These are phyloP conservation scores for Annulohypoxylon bovei DNA, from an alignment of 495 filamentous ascomycete species.

Conservation along the genomic window DNA sequence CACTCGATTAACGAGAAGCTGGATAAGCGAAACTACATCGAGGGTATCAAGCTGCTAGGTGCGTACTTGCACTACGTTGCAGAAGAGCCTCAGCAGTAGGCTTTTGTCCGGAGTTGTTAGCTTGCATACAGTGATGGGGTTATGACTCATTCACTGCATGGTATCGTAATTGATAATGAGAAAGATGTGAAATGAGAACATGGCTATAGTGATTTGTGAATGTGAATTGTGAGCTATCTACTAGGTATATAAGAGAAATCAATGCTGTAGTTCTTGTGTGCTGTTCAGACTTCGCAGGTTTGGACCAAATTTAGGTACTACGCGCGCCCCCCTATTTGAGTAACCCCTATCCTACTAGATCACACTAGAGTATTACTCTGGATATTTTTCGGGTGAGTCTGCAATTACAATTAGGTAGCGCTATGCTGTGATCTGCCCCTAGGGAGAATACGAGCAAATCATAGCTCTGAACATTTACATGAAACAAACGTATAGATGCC, in stretches of 20 bases:
- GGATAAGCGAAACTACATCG: constrained; percentile 95
- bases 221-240: not conserved
- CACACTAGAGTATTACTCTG: too few species aligned
- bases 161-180: constrained; percentile 1
- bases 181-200: not conserved
- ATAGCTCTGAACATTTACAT: too few species aligned
- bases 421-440: too few species aligned
- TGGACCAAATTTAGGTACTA: too few species aligned
- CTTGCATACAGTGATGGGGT: not conserved
- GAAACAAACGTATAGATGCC: too few species aligned
- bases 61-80: constrained; percentile 97
- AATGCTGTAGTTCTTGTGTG: not conserved
- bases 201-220: not conserved
- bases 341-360: too few species aligned
- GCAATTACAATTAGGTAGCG: too few species aligned
- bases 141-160: not conserved
- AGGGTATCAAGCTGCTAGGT: constrained; percentile 94
- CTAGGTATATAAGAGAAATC: not conserved
- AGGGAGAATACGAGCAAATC: too few species aligned
- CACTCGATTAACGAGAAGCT: constrained; percentile 99
- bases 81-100: constrained; percentile 74
- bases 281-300: not conserved
- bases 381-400: too few species aligned
- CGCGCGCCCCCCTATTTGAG: too few species aligned
- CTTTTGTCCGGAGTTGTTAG: not conserved